These are phyloP conservation scores for Mycena vitilis DNA, from an alignment of 768 basidiomycete genomes.

Conservation along the genomic window DNA sequence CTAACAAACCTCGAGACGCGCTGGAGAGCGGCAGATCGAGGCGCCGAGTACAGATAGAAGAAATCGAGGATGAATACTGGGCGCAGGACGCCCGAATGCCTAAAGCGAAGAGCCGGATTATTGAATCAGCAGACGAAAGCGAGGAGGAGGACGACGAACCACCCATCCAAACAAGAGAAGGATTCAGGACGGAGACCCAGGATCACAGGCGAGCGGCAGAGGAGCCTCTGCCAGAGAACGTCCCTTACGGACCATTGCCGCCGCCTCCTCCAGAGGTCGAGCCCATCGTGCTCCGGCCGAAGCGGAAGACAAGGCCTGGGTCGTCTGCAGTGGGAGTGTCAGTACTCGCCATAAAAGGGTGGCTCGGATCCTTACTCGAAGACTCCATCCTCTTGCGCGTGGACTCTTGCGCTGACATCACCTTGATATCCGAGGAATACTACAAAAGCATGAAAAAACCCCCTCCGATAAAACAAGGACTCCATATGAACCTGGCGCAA, in stretches of 20 bases:
- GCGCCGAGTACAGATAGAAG: background rate
- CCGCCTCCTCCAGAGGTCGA: too few relatives aligned
- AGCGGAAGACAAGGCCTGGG: background rate
- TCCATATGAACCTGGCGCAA: background rate
- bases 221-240: too few relatives aligned
- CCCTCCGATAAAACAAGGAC: background rate
- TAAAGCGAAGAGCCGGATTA: background rate
- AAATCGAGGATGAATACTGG: conserved; percentile 5
- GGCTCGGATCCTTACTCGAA: background rate
- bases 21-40: too few relatives aligned
- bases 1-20: background rate
- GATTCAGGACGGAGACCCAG: too few relatives aligned
- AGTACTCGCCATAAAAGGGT: background rate
- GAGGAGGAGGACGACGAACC: too few relatives aligned
- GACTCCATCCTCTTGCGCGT: background rate
- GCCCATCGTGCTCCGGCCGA: background rate
- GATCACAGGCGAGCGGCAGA: too few relatives aligned
- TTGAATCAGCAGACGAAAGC: background rate
- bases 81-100: background rate
- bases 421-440: background rate
- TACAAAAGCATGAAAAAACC: background rate
- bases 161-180: too few relatives aligned
- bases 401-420: background rate
- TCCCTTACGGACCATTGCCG: too few relatives aligned
- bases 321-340: background rate